Percentiles rank a stretch among this genome's conserved stretches.
Conservation (phyloP, 75 land plant species). For the Cunninghamia lanceolata region DNA sequence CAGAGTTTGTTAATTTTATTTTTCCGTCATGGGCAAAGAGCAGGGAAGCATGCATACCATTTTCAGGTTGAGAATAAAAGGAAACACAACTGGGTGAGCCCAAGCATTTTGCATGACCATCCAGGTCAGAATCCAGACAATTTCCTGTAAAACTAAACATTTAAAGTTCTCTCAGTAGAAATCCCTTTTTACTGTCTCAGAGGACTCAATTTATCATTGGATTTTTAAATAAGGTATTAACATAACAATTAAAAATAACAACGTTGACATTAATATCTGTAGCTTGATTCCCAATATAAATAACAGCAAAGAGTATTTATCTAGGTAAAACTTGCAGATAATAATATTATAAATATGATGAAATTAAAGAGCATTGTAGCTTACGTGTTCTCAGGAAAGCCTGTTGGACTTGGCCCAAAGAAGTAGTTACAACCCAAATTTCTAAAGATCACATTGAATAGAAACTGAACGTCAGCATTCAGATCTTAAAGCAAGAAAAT, state of each 20-base stretch:
- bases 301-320: background rate
- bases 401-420: conserved; percentile 7
- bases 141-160: background rate
- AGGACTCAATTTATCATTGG: background rate
- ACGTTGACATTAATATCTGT: background rate
- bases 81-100: too few relatives aligned
- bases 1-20: background rate
- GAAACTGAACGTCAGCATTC: background rate
- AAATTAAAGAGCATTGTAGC: background rate
- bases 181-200: background rate
- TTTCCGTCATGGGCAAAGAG: background rate
- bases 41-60: background rate
- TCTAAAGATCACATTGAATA: background rate
- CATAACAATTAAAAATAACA: background rate
- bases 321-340: background rate
- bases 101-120: background rate
- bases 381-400: background rate
- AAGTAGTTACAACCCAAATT: background rate
- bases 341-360: too few relatives aligned
- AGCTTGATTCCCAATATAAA: background rate
- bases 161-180: background rate
- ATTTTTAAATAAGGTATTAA: background rate
- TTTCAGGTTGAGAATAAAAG: too few relatives aligned
- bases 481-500: background rate
- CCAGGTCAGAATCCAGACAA: conserved; percentile 4